Base-by-base conservation (phyloP, 306 rosid species). In the Ceratonia siliqua region DNA sequence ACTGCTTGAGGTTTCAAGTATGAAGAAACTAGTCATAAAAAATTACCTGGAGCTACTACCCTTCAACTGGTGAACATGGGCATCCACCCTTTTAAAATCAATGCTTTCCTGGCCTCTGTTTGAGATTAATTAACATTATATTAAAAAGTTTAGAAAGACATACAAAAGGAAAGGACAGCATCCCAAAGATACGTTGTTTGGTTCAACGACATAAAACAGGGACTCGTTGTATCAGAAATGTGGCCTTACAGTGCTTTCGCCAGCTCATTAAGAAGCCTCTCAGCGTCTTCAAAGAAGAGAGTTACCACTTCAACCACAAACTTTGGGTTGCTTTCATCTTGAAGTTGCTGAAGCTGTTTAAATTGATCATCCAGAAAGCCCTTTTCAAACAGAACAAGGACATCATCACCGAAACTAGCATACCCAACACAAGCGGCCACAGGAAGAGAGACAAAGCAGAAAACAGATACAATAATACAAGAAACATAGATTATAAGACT, bases 21-120 rank as follows among this genome's bases (percentile, higher is more conserved):
- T 8, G 5, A n/a, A 50, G 53, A 38, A 38, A 17, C 39, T 53
- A 30, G 69, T 22, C 59, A 54, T 39, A 4, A 50, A 62, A 8
- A 53, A 3, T 21, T 82, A 93, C 98, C 97, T 91, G 84, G 98
- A 89, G 86, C 97, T 93, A 84, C 97, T 91, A 61, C 98, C 98
- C 79, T 91, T 93, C 88, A 93, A 61, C 84, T 91, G 97, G 77
- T 93, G 97, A 87, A 93, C 92, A 74, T 82, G 80, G 56, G 91
- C 82, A 86, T 88, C 98, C 64, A 93, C 72, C 77, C 70, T 86
- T 52, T 45, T 90, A 59, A 82, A 89, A 88, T 93, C 90, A 73
- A 85, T 71, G 59, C 43, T 73, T 48, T 79, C 68, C 57, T 87
- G 91, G 13, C 62, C 81, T 69, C 98, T 92, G 76, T 62, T 78